A percentile compares a stretch with the other conserved stretches of the same genome.
Conservation (phyloP, 305 asterid species). For the Fraxinus platypoda region DNA sequence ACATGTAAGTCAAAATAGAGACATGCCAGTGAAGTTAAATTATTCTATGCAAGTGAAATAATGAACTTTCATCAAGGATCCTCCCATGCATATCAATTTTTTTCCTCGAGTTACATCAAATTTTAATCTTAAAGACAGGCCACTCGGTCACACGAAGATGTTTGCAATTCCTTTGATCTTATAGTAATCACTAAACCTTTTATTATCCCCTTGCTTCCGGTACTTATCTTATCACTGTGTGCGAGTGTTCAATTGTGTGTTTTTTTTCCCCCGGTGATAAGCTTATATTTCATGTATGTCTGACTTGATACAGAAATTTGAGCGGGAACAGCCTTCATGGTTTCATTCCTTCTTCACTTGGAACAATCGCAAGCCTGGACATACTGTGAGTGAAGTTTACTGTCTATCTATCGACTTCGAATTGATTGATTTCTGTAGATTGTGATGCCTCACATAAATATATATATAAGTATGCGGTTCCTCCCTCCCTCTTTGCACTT, state of each 20-base stretch:
- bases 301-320: slow-evolving; percentile 59
- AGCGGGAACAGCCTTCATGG: slow-evolving; percentile 88
- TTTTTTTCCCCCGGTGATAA: background rate
- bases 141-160: background rate
- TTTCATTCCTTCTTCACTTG: slow-evolving; percentile 74
- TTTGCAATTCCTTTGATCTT: background rate
- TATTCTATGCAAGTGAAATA: background rate
- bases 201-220: background rate
- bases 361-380: slow-evolving; percentile 58
- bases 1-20: slow-evolving; percentile 61
- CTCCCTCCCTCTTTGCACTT: background rate
- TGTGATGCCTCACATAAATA: background rate
- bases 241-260: background rate
- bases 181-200: background rate
- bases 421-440: background rate
- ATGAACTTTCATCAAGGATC: background rate
- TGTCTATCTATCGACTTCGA: background rate
- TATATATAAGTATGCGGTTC: background rate
- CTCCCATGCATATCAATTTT: background rate
- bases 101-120: background rate
- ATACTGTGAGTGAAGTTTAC: slow-evolving; percentile 55
- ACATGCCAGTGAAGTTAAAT: slow-evolving; percentile 2
- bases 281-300: background rate
- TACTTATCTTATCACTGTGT: background rate
- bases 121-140: background rate